Conservation (phyloP, 2,329 filamentous ascomycete genomes). For the Immersiporthe knoxdaviesiana region DNA sequence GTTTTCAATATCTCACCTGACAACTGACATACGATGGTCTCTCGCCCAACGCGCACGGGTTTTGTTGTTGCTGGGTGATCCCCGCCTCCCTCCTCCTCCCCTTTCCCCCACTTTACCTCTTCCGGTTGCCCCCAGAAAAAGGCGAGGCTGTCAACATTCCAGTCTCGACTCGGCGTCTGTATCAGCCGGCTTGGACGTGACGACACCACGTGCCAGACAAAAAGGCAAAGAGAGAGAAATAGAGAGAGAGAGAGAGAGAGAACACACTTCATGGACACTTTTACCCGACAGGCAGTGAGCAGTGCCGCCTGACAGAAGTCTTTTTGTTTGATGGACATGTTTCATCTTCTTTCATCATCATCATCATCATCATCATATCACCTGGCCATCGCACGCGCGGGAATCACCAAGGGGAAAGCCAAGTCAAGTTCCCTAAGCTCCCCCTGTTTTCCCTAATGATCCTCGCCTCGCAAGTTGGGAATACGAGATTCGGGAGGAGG, state of each 20-base stretch:
- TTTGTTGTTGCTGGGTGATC: neutral
- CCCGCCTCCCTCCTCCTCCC: neutral
- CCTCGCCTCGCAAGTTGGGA: neutral
- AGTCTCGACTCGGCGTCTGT: neutral
- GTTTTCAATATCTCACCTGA: neutral
- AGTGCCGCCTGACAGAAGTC: neutral
- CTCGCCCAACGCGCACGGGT: neutral
- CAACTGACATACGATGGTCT: neutral
- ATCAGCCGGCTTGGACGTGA: neutral
- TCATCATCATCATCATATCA: neutral
- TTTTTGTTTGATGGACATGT: neutral
- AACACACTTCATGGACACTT: neutral
- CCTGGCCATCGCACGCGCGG: neutral
- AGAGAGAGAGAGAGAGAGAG: too few species aligned
- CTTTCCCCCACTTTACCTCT: neutral
- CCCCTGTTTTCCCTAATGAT: neutral
- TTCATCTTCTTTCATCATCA: neutral
- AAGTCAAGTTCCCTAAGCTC: neutral
- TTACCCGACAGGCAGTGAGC: neutral
- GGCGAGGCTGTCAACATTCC: constrained; percentile 1
- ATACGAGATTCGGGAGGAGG: neutral
- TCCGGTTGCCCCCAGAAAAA: neutral
- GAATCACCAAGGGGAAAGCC: neutral
- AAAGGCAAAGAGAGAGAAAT: neutral
- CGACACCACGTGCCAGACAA: neutral